Conservation (phyloP, 352 stramenopile genomes). For the Pythium pyrilobum region DNA sequence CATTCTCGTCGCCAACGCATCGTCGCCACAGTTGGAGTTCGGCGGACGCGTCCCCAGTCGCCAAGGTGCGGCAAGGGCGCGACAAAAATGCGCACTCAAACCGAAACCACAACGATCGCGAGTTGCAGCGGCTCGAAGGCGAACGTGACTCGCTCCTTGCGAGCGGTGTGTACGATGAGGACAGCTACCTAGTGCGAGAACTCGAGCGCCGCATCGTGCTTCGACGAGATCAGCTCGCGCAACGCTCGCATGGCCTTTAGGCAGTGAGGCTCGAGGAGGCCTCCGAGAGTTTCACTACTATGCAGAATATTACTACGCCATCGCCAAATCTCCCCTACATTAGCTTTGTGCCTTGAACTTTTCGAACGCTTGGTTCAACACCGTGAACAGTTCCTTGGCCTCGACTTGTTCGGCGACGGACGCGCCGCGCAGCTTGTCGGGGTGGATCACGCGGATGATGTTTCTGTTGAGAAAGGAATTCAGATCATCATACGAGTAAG, state of each 20-base stretch:
- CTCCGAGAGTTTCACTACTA: not conserved
- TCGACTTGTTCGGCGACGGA: slow-evolving; percentile 77
- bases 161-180: slow-evolving; percentile 50
- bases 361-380: slow-evolving; percentile 86
- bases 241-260: not conserved
- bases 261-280: too few relatives aligned
- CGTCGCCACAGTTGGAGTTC: slow-evolving; percentile 13
- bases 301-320: not conserved
- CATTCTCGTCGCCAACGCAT: not conserved
- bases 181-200: slow-evolving; percentile 64
- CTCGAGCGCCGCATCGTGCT: slow-evolving; percentile 54
- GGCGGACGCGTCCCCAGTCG: not conserved
- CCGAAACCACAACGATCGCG: slow-evolving; percentile 3
- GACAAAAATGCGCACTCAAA: not conserved
- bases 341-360: slow-evolving; percentile 62
- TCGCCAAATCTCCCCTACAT: not conserved
- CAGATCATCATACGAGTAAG: not conserved
- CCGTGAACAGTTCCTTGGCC: slow-evolving; percentile 83
- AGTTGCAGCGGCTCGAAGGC: slow-evolving; percentile 42
- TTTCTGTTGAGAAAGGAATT: slow-evolving; percentile 36
- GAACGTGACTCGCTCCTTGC: slow-evolving; percentile 54
- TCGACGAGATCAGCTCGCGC: slow-evolving; percentile 11
- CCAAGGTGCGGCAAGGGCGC: not conserved
- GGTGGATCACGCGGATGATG: slow-evolving; percentile 84
- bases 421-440: slow-evolving; percentile 77